Evolutionary conservation across 352 stramenopile genomes (phyloP).

Genomic region (Globisporangium irregulare): DNA sequence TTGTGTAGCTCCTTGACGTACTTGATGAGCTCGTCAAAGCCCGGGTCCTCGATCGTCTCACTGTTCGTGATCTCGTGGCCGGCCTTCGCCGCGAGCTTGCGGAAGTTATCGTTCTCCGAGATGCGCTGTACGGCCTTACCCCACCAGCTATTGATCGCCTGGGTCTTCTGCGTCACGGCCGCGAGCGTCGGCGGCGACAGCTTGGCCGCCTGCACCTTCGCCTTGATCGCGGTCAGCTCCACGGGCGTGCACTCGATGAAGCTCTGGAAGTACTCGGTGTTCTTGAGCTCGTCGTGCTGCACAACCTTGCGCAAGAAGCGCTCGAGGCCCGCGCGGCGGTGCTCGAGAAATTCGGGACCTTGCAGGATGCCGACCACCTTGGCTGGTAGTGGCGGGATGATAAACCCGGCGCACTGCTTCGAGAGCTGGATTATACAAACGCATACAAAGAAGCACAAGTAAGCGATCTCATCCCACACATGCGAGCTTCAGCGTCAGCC

Average conservation of each 20-base stretch:
- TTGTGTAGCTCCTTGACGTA: constrained; percentile 65
- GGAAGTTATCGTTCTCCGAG: constrained; percentile 76
- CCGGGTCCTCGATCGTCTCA: constrained; percentile 62
- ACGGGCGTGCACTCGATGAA: constrained; percentile 79
- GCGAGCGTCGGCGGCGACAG: constrained; percentile 31
- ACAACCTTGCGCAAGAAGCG: constrained; percentile 79
- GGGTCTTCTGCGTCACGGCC: constrained; percentile 56
- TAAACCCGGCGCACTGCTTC: constrained; percentile 76
- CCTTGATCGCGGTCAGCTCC: constrained; percentile 71
- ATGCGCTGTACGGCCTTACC: constrained; percentile 80
- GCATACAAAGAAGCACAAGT: background rate
- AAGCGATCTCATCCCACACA: background rate
- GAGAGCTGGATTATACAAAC: constrained; percentile 24
- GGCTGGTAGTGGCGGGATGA: constrained; percentile 76
- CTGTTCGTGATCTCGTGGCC: constrained; percentile 37
- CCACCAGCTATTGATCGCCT: constrained; percentile 79
- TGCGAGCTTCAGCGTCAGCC: background rate
- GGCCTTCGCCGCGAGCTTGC: constrained; percentile 51
- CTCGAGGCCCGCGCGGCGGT: constrained; percentile 68
- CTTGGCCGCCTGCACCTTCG: constrained; percentile 25
- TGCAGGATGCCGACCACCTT: constrained; percentile 80
- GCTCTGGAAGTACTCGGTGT: constrained; percentile 62
- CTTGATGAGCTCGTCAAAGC: constrained; percentile 60
- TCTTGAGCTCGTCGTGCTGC: constrained; percentile 68
- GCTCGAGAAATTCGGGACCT: constrained; percentile 76